Conservation (phyloP, 2,329 filamentous ascomycete species). For the Fusarium sublunatum region DNA sequence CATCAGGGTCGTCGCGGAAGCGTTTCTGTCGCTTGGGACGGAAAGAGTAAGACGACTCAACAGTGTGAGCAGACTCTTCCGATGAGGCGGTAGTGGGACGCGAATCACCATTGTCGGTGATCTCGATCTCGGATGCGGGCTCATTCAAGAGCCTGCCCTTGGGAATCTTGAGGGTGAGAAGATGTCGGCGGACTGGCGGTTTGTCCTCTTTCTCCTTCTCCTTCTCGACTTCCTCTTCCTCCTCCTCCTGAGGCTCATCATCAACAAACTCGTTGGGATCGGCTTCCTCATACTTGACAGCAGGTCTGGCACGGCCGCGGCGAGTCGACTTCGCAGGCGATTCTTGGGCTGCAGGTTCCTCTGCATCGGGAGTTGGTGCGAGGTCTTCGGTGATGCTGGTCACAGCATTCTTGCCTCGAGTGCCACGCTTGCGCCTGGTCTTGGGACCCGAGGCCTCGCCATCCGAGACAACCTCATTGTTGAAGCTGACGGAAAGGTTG, state of each 20-base stretch:
- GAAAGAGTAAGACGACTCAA: constrained; percentile 64
- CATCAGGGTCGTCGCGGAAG: constrained; percentile 62
- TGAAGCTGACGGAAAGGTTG: constrained; percentile 49
- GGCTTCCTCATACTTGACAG: constrained; percentile 47
- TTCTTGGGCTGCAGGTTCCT: constrained; percentile 35
- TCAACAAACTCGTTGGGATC: constrained; percentile 47
- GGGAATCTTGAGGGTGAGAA: constrained; percentile 56
- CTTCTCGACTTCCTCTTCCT: constrained; percentile 42
- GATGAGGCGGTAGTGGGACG: constrained; percentile 66
- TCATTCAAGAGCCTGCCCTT: constrained; percentile 55
- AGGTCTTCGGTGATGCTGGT: constrained; percentile 44
- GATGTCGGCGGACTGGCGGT: constrained; percentile 47
- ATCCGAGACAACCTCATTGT: constrained; percentile 50
- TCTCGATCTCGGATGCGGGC: constrained; percentile 52
- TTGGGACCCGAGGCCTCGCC: constrained; percentile 46
- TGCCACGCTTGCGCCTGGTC: constrained; percentile 48
- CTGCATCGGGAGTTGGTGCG: constrained; percentile 31
- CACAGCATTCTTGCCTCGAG: constrained; percentile 43
- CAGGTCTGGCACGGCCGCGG: constrained; percentile 43
- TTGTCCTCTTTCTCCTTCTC: constrained; percentile 45
- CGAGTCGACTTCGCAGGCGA: constrained; percentile 41
- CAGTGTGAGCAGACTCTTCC: constrained; percentile 61
- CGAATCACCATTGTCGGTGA: constrained; percentile 58
- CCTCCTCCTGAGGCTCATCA: constrained; percentile 44
- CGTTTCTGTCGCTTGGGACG: constrained; percentile 66